A percentile compares a stretch with the other conserved stretches of the same genome.
Evolutionary conservation across 1,284 basidiomycete species (phyloP).

Genomic region (Ganoderma sp.): DNA sequence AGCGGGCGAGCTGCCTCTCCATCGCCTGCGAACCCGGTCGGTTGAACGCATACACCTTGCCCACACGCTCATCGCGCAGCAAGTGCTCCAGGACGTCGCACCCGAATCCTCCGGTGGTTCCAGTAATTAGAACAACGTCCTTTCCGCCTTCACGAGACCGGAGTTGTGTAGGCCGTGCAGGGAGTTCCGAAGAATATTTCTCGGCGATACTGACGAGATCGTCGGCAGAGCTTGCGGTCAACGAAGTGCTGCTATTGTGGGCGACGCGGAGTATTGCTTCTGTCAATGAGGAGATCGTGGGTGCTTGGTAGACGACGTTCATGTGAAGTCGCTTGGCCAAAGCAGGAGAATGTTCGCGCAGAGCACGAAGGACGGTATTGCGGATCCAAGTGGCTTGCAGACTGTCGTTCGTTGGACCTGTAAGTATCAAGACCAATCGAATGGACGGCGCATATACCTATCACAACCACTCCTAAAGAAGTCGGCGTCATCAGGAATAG

Average conservation of each 20-base stretch:
- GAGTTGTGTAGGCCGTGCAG: constrained; percentile 13
- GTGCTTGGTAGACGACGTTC: constrained; percentile 46
- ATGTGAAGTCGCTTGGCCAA: constrained; percentile 32
- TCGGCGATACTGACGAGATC: constrained; percentile 23
- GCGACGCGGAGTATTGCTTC: constrained; percentile 29
- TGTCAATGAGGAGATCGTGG: constrained; percentile 41
- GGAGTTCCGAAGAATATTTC: constrained; percentile 21
- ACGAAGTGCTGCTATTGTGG: constrained; percentile 18
- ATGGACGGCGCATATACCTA: constrained; percentile 39
- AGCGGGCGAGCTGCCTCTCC: constrained; percentile 28
- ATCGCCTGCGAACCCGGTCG: constrained; percentile 17
- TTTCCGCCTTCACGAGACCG: constrained; percentile 4
- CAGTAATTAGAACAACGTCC: constrained; percentile 37
- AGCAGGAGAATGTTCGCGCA: constrained; percentile 30
- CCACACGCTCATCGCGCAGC: constrained; percentile 24
- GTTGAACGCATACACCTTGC: constrained; percentile 34
- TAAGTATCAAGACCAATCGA: background rate
- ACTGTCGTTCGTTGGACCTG: constrained; percentile 24
- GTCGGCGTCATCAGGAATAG: constrained; percentile 45
- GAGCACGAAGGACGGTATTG: constrained; percentile 39
- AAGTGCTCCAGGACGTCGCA: constrained; percentile 31
- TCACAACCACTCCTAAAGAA: constrained; percentile 52
- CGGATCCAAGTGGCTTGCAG: constrained; percentile 45
- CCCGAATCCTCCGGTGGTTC: constrained; percentile 36
- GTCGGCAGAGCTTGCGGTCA: constrained; percentile 19